These are phyloP conservation scores for Cryptosporidium ubiquitum DNA, from an alignment of 169 alveolate species.

Conservation along the genomic window DNA sequence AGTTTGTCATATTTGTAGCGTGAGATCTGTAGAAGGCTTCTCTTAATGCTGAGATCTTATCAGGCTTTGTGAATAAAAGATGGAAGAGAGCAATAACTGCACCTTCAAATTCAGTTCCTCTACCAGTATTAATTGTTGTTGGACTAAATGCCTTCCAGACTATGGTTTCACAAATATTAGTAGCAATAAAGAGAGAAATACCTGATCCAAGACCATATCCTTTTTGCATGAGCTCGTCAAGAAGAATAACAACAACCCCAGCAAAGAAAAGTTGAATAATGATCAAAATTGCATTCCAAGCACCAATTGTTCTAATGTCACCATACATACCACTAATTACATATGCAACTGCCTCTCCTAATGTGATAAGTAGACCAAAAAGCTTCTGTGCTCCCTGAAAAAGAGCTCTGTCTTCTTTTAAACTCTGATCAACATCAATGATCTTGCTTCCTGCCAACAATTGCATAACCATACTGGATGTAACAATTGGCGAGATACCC, in stretches of 20 bases:
- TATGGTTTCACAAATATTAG: constrained; percentile 98
- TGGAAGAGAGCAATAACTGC: constrained; percentile 98
- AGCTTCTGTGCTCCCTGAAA: constrained; percentile 96
- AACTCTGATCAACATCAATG: constrained; percentile 97
- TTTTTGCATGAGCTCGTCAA: constrained; percentile 98
- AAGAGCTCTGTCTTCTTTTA: constrained; percentile 97
- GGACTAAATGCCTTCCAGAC: constrained; percentile 99
- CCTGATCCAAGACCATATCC: constrained; percentile 99
- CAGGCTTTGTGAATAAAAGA: constrained; percentile 93
- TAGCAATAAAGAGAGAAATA: constrained; percentile 99
- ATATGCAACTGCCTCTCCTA: constrained; percentile 99
- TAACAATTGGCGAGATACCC: constrained; percentile 98
- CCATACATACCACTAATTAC: constrained; percentile 98
- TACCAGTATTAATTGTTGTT: constrained; percentile 97
- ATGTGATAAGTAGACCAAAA: constrained; percentile 97
- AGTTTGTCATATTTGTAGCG: constrained; percentile 97
- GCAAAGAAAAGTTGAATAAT: constrained; percentile 97
- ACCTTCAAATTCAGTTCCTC: constrained; percentile 99
- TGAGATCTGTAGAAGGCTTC: constrained; percentile 96
- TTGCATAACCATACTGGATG: constrained; percentile 99
- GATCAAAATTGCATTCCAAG: constrained; percentile 95
- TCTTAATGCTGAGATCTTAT: constrained; percentile 90
- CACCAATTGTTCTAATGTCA: constrained; percentile 95
- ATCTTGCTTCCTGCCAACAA: constrained; percentile 99
- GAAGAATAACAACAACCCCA: constrained; percentile 97